Base-by-base conservation (phyloP, 2,329 filamentous ascomycete genomes). In the Cladophialophora chaetospira region DNA sequence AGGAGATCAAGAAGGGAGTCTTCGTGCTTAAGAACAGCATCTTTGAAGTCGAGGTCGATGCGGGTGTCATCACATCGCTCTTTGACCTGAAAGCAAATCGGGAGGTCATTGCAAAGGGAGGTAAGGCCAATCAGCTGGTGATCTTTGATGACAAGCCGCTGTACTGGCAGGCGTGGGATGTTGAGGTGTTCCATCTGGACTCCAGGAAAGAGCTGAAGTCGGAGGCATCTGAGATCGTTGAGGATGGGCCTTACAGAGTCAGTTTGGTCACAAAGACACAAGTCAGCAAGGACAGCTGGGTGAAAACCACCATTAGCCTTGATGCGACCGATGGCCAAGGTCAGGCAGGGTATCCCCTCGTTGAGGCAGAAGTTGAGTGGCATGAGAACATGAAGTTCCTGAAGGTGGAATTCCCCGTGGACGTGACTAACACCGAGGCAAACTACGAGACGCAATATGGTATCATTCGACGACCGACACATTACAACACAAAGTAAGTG, bases 81-180 rank as follows among this genome's bases (percentile, higher is more conserved):
- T 87, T 88, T 68, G 94, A 97, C 71, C 79, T 86, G 36, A 73
- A 79, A 42, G 85, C 83, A 8, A 79, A 88, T 23, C 86, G 93
- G 49, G 91, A 99, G 71, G 75, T 96, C 17, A 82, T 99, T 46
- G 81, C 89, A 2, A 77, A 81, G 58, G 82, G 79, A 26, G 82
- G 83, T 21, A 92, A 92, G 71, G 92, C 88, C 21, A 96, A 96
- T 65, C 91, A 97, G 70, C 84, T 94, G 48, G 92, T 97, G 63
- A 85, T 97, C 21, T 97, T 95, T 68, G 94, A 99, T 69, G 94
- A 99, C 75, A 97, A 97, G 75, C 92, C 92, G 19, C 82, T 97
- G 21, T 96, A 95, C 77, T 97, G 91, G 92, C 90, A 97, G 74
- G 92, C 91, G 2, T 96, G 93, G 92, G 93, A 99, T 71, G 93